These are phyloP conservation scores for Syzygium grande DNA, from an alignment of 345 rosid genomes.

Conservation along the genomic window DNA sequence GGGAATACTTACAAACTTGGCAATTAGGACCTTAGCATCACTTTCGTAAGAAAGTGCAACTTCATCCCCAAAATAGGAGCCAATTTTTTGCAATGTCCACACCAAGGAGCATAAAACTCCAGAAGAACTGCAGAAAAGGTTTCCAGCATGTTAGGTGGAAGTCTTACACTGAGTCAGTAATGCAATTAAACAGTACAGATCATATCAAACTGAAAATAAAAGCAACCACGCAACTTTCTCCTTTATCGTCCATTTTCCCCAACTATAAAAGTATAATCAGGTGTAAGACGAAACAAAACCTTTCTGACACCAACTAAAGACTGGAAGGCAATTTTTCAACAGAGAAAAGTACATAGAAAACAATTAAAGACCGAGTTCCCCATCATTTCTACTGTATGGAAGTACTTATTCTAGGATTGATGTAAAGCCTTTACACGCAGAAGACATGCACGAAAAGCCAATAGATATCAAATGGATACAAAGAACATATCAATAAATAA, in stretches of 20 bases:
- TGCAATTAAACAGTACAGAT: background rate
- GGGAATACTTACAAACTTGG: conserved; percentile 59
- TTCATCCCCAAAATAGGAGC: conserved; percentile 96
- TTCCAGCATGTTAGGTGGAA: background rate
- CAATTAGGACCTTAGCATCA: conserved; percentile 57
- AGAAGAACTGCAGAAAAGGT: conserved; percentile 53
- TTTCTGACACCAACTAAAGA: background rate
- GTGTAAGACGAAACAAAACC: background rate
- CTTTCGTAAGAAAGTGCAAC: conserved; percentile 63
- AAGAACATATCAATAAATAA: background rate
- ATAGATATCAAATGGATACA: background rate
- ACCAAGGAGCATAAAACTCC: conserved; percentile 98
- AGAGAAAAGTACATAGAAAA: background rate
- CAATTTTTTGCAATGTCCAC: conserved; percentile 90
- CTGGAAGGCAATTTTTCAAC: background rate
- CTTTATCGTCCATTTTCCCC: background rate
- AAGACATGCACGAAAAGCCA: background rate
- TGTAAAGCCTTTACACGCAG: background rate
- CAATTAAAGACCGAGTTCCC: background rate
- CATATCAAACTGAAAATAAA: background rate
- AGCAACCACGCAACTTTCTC: background rate
- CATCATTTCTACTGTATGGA: background rate
- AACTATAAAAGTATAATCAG: background rate
- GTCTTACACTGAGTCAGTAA: background rate
- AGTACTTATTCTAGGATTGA: background rate